phyloP scores from a whole-genome alignment of 768 basidiomycete species.

The Russula virescens region DNA sequence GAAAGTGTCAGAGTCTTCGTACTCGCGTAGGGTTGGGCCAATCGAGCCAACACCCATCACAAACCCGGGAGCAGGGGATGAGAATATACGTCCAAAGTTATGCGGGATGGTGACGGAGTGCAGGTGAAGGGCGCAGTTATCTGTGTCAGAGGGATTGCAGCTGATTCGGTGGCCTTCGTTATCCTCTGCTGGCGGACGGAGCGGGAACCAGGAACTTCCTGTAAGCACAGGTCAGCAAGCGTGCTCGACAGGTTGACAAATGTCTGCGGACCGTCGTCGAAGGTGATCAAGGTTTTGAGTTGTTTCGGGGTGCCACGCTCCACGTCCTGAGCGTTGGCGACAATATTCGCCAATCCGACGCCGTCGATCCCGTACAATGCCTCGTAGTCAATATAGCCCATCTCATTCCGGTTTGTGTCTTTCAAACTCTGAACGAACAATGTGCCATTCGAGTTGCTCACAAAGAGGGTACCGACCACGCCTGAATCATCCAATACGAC shows the following conservation, averaged over 20 bases:
- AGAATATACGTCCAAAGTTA: constrained; percentile 92
- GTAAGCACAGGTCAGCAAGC: constrained; percentile 5
- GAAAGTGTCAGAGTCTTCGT: constrained; percentile 91
- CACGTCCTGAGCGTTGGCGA: constrained; percentile 78
- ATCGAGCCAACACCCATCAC: constrained; percentile 96
- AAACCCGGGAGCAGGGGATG: constrained; percentile 88
- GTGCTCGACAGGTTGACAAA: background rate
- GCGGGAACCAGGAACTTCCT: constrained; percentile 70
- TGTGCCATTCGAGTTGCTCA: constrained; percentile 93
- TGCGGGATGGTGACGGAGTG: constrained; percentile 91
- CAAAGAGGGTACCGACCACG: constrained; percentile 84
- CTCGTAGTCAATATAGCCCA: constrained; percentile 93
- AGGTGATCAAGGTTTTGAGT: constrained; percentile 77
- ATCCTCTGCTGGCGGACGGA: constrained; percentile 55
- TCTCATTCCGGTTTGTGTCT: constrained; percentile 86
- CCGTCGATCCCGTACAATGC: constrained; percentile 81
- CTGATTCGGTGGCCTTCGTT: constrained; percentile 51
- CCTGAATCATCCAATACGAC: constrained; percentile 68
- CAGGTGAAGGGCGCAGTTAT: constrained; percentile 78
- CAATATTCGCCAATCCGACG: constrained; percentile 85
- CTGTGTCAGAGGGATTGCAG: constrained; percentile 54
- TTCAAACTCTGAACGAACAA: constrained; percentile 88
- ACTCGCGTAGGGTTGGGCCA: constrained; percentile 58
- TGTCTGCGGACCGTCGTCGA: constrained; percentile 64
- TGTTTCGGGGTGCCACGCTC: constrained; percentile 67